Conservation (phyloP, 1,284 basidiomycete species). For the Boletus semigastroideus region DNA sequence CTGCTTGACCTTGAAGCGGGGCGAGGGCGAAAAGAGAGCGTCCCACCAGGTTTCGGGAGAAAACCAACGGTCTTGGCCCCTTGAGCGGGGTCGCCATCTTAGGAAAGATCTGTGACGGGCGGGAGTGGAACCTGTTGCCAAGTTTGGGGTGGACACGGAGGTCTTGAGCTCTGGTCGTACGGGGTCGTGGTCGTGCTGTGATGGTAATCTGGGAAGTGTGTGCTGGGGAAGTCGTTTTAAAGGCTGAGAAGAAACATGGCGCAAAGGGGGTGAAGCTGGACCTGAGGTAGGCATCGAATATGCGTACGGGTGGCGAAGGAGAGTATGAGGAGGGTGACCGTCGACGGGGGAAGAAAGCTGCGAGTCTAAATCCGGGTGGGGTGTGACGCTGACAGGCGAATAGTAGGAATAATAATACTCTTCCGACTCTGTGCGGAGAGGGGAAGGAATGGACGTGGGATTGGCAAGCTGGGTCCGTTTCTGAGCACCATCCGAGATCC, state of each 20-base stretch:
- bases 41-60: slow-evolving; percentile 79
- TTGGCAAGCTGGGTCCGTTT: slow-evolving; percentile 17
- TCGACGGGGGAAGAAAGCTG: slow-evolving; percentile 19
- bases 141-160: slow-evolving; percentile 62
- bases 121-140: slow-evolving; percentile 35
- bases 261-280: slow-evolving; percentile 18
- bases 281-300: slow-evolving; percentile 36
- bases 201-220: background rate
- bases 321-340: slow-evolving; percentile 21
- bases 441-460: slow-evolving; percentile 22
- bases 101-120: slow-evolving; percentile 3
- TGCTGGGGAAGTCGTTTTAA: slow-evolving; percentile 6
- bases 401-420: slow-evolving; percentile 48
- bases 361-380: slow-evolving; percentile 16
- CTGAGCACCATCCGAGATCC: slow-evolving; percentile 10
- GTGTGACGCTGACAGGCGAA: slow-evolving; percentile 14
- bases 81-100: slow-evolving; percentile 24
- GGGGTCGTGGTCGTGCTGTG: slow-evolving; percentile 1
- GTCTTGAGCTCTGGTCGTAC: slow-evolving; percentile 38
- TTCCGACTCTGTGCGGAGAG: slow-evolving; percentile 32
- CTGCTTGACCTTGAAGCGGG: slow-evolving; percentile 54
- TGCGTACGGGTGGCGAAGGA: slow-evolving; percentile 56
- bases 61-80: slow-evolving; percentile 60
- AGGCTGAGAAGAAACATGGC: slow-evolving; percentile 21
- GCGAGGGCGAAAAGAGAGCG: slow-evolving; percentile 70